Evolutionary conservation across 345 rosid genomes (phyloP).

Genomic region (Salix brachista): DNA sequence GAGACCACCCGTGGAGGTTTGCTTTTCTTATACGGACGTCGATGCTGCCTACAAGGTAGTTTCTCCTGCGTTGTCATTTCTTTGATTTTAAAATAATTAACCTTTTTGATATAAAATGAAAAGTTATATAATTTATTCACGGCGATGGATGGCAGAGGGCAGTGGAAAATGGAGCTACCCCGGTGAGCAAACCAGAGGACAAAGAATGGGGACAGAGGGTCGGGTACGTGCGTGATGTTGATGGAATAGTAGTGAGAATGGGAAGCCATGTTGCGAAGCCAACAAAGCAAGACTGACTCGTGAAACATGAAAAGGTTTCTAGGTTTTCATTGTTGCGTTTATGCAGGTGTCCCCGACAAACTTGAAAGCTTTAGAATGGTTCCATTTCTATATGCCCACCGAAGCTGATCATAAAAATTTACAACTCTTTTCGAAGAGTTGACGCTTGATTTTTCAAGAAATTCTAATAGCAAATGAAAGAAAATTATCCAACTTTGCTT

Average conservation of each 20-base stretch:
- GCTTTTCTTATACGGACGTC: constrained; percentile 67
- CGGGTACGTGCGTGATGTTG: constrained; percentile 73
- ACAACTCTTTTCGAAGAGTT: too few species aligned
- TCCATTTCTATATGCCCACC: too few species aligned
- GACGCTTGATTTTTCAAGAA: too few species aligned
- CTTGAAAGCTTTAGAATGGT: too few species aligned
- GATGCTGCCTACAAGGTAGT: constrained; percentile 79
- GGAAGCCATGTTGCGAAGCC: constrained; percentile 56
- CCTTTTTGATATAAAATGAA: not conserved
- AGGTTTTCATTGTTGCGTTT: not conserved
- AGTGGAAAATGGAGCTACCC: constrained; percentile 68
- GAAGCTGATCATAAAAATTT: too few species aligned
- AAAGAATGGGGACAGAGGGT: constrained; percentile 92
- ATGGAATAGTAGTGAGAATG: constrained; percentile 63
- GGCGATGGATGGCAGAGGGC: constrained; percentile 46
- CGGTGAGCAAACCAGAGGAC: constrained; percentile 63
- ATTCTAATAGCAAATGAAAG: too few species aligned
- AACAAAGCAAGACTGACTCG: constrained; percentile 26
- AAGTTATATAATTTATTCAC: not conserved
- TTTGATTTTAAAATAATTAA: not conserved
- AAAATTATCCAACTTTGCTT: too few species aligned
- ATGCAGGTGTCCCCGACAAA: not conserved
- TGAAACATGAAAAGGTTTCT: not conserved
- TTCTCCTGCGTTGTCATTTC: too few species aligned
- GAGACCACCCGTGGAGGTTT: constrained; percentile 63